Base-by-base conservation (phyloP, 176 grass and related monocot genomes). In the Triticum dicoccoides region DNA sequence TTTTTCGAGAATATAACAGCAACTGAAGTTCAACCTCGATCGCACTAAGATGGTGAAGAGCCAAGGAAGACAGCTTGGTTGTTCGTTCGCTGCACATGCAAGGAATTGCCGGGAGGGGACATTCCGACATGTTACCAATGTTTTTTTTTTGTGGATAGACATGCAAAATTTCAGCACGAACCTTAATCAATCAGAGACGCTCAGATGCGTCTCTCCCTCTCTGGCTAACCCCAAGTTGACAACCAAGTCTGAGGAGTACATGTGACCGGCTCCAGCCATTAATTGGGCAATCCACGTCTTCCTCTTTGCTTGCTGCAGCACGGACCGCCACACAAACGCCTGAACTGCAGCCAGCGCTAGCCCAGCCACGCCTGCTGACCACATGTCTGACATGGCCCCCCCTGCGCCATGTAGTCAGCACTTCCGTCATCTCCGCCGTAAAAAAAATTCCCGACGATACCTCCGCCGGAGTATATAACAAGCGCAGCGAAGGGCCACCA, bases 341-440 rank as follows among this genome's bases (percentile, higher is more conserved):
- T 62, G 61, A 23, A 62, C n/a, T 24, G 61, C n/a, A 62, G 21
- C 61, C 61, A 52, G 49, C 14, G 14, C 49, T 52, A 6, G 49
- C 49, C 49, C 49, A 62, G 9, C 61, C 61, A 62, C 11, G 21
- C 61, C 61, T 62, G 8, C 61, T 62, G 61, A 62, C 61, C 61
- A 62, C 61, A 62, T 59, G 54, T 59, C 54, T 59, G 54, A 59
- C 54, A 59, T 21, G 54, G 18, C 54, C 7, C 54, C 18, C 54
- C 18, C 54, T 24, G 17, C n/a, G 21, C n/a, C 61, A 24, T 62
- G 3, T 62, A 62, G 61, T 85, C 87, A 89, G 9, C 17, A 8
- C 87, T 85, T 84, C 33, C 76, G 82, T 89, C 87, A 80, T 3
- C 56, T 41, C 75, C 65, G 17, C 66, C 32, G 54, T 3, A 59